phyloP scores from a whole-genome alignment of 1,284 basidiomycete genomes.

The Xanthoconium separans region DNA sequence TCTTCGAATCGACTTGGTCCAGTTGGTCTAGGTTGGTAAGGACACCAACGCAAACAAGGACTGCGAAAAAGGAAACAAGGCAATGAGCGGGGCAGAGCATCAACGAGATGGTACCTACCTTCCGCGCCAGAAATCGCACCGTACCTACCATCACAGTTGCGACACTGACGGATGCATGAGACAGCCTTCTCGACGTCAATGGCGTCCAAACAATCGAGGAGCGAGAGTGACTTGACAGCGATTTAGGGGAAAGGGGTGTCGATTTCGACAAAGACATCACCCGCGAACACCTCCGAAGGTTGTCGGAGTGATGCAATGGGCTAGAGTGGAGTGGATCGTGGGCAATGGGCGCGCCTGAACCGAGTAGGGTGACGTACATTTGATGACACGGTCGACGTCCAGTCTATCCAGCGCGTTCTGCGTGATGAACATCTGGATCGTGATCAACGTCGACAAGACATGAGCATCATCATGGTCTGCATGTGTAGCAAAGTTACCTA shows the following conservation, averaged over 20 bases:
- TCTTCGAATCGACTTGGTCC: slow-evolving; percentile 29
- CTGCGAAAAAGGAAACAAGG: no score
- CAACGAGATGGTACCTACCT: slow-evolving; percentile 37
- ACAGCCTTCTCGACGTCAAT: slow-evolving; percentile 39
- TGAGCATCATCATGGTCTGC: no score
- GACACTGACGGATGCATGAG: slow-evolving; percentile 73
- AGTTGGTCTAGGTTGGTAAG: no score
- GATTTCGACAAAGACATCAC: no score
- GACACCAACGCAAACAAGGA: no score
- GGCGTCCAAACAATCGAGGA: no score
- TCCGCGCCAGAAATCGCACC: slow-evolving; percentile 68
- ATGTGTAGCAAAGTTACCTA: no score
- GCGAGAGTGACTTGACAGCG: no score
- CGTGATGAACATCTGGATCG: slow-evolving; percentile 36
- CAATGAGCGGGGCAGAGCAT: no score
- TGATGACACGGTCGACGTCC: no score
- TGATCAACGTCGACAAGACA: no score
- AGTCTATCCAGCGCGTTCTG: slow-evolving; percentile 80
- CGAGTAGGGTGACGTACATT: slow-evolving; percentile 42
- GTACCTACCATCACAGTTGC: slow-evolving; percentile 51
- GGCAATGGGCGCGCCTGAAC: background rate
- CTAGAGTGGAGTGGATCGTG: slow-evolving; percentile 42
- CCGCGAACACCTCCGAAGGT: no score
- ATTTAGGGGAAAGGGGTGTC: background rate
- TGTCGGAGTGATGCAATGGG: slow-evolving; percentile 42